Evolutionary conservation across 768 basidiomycete genomes (phyloP), one percentile per base, ranked within the genome.

Genomic region (Kwoniella sp.): DNA sequence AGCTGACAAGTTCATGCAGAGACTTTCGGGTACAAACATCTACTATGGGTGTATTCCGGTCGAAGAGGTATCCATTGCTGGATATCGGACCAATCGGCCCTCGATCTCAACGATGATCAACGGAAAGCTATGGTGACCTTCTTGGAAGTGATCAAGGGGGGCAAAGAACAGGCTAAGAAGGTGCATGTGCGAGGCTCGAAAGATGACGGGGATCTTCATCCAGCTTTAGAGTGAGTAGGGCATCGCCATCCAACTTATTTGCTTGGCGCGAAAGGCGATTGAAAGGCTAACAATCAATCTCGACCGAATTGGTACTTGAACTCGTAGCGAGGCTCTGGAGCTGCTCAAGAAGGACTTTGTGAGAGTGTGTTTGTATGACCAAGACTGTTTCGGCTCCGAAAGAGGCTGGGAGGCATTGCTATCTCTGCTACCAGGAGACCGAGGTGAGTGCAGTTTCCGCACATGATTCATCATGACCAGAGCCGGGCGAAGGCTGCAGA

Each of bases 21-120:
- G 20, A 91, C 96, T 70, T 98, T 95, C 79, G 94, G 93, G 7
- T 99, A 90, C 81, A 82, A 86, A 52, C 88, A 92, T 73, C 85
- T 98, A 29, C 84, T 99, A 12, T 99, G 95, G 95, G 94, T 98
- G 30, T 99, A 98, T 81, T 98, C 96, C 8, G 96, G 96, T 63
- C 89, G 96, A 37, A 90, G 96, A 82, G 96, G 96, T 58, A 99
- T 99, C 71, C 96, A 99, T 84, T 85, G 93, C 79, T 99, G 96
- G 96, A 88, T 99, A 68, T 92, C 90, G 1, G 96, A 99, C 81
- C 82, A 85, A 37, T 86, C 89, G 61, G 96, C 95, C 1, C 86
- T 97, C 84, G 88, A 86, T 60, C 84, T 98, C 54, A 94, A 91
- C 11, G 96, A 99, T 75, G 92, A 95, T 61, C 89, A 95, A 80